phyloP scores from a whole-genome alignment of 345 rosid species.

The Hypericum perforatum region DNA sequence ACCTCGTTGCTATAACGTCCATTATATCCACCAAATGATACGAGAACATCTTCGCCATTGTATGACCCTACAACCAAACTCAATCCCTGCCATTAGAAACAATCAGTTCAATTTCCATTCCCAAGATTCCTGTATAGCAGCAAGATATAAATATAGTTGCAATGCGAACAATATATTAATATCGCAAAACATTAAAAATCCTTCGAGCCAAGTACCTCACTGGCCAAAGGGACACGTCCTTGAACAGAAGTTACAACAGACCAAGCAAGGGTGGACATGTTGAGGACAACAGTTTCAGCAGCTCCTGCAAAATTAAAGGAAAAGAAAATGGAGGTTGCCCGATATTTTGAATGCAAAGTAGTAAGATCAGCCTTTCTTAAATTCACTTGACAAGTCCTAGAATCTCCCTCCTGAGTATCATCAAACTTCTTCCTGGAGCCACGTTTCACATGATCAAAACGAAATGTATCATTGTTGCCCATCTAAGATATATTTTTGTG shows the following conservation, averaged over 20 bases:
- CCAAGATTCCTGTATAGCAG: not conserved
- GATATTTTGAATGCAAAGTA: too few relatives aligned
- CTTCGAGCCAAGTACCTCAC: constrained; percentile 58
- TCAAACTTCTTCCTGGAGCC: too few relatives aligned
- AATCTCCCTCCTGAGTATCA: too few relatives aligned
- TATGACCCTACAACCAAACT: constrained; percentile 78
- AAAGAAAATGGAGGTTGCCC: not conserved
- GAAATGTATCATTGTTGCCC: too few relatives aligned
- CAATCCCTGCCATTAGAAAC: constrained; percentile 53
- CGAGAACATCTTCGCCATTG: constrained; percentile 75
- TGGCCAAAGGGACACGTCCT: constrained; percentile 92
- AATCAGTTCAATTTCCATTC: constrained; percentile 3
- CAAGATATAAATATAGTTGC: too few relatives aligned
- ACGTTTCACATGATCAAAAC: too few relatives aligned
- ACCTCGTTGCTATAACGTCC: constrained; percentile 96
- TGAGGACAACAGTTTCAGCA: constrained; percentile 81
- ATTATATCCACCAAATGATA: constrained; percentile 94
- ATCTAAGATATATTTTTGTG: too few relatives aligned
- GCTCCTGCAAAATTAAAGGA: constrained; percentile 49
- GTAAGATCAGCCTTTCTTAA: too few relatives aligned
- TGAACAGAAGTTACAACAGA: constrained; percentile 74
- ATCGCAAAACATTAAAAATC: constrained; percentile 2
- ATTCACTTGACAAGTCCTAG: too few relatives aligned
- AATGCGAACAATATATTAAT: not conserved
- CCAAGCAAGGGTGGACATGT: constrained; percentile 96